Conservation (phyloP, 352 stramenopile genomes). For the Phytophthora megakarya region DNA sequence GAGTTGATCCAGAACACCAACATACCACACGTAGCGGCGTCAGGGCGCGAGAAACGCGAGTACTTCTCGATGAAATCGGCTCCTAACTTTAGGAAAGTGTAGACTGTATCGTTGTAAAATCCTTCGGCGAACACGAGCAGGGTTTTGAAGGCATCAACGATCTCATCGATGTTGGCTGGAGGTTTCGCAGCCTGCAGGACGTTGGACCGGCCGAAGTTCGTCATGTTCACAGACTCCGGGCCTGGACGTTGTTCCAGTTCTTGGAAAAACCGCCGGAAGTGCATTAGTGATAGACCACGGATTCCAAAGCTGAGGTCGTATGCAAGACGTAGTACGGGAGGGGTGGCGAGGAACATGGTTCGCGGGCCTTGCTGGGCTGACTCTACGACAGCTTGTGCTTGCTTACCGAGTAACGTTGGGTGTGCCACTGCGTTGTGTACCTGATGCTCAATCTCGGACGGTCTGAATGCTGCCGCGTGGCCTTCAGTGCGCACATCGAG, state of each 20-base stretch:
- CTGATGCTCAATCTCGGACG: too few relatives aligned
- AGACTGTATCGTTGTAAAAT: conserved; percentile 8
- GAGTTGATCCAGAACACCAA: conserved; percentile 18
- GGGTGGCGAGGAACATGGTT: too few relatives aligned
- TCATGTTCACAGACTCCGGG: conserved; percentile 9
- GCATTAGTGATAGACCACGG: too few relatives aligned
- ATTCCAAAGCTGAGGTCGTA: too few relatives aligned
- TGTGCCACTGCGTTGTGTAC: too few relatives aligned
- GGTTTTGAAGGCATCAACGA: background rate
- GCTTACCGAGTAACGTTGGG: too few relatives aligned
- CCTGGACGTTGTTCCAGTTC: too few relatives aligned
- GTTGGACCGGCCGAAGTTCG: conserved; percentile 9
- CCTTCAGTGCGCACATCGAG: background rate
- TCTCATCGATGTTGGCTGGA: background rate
- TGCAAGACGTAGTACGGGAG: too few relatives aligned
- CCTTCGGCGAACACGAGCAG: background rate
- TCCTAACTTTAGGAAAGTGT: background rate
- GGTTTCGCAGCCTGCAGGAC: background rate
- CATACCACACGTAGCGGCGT: conserved; percentile 1
- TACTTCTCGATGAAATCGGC: conserved; percentile 5
- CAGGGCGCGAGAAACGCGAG: background rate
- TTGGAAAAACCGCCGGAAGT: too few relatives aligned
- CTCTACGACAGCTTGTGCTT: too few relatives aligned
- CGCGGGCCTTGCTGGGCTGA: too few relatives aligned
- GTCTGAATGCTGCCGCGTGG: too few relatives aligned